Conservation (phyloP, 345 rosid genomes). For the Noccaea bulbosa region DNA sequence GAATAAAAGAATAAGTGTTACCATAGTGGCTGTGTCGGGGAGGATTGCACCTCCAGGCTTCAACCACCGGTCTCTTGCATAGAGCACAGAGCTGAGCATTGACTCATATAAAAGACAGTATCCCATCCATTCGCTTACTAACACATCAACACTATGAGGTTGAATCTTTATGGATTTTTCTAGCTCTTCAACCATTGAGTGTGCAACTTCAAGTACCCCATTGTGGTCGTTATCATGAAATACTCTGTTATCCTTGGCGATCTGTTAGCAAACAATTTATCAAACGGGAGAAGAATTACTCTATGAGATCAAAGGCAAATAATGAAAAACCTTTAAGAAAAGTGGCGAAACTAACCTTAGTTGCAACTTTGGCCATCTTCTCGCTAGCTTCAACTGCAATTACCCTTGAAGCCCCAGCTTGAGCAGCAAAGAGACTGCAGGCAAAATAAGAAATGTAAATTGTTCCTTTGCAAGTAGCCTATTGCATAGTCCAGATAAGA, state of each 20-base stretch:
- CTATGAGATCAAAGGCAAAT: conserved; percentile 5
- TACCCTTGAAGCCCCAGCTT: conserved; percentile 93
- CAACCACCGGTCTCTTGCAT: conserved; percentile 94
- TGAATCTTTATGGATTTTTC: conserved; percentile 61
- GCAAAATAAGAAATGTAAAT: conserved; percentile 23
- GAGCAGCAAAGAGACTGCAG: conserved; percentile 86
- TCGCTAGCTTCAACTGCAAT: conserved; percentile 92
- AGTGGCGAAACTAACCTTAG: conserved; percentile 58
- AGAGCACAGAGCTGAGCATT: conserved; percentile 91
- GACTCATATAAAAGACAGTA: conserved; percentile 93
- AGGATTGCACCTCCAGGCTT: conserved; percentile 99
- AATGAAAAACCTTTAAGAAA: conserved; percentile 13
- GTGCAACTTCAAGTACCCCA: conserved; percentile 79
- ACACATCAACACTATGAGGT: conserved; percentile 73
- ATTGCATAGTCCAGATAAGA: conserved; percentile 1
- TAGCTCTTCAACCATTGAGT: conserved; percentile 85
- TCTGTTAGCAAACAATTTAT: conserved; percentile 47
- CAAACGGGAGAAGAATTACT: background rate
- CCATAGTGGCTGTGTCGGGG: conserved; percentile 94
- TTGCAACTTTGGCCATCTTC: conserved; percentile 93
- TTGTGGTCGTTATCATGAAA: conserved; percentile 45
- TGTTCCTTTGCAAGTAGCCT: conserved; percentile 3
- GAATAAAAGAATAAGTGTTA: conserved; percentile 27
- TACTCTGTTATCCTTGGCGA: conserved; percentile 79
- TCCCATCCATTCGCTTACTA: conserved; percentile 99